Evolutionary conservation across 768 basidiomycete genomes (phyloP), one percentile per base, ranked within the genome.

Genomic region (Lactarius quietus): DNA sequence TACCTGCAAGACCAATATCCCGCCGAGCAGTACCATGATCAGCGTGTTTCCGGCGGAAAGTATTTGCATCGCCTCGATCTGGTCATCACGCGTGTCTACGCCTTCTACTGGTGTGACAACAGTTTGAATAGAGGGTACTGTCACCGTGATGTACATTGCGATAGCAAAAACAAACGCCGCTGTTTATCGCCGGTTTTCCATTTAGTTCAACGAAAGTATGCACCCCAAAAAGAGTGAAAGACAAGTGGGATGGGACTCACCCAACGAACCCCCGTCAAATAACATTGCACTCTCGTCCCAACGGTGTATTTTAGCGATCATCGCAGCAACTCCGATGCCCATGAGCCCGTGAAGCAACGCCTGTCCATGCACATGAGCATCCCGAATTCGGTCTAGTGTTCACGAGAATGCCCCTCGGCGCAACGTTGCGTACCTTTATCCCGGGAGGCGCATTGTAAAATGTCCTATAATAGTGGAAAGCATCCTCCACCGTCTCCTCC

Each of bases 271-370:
- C 26, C 95, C 95, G 75, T 98, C 95, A 75, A 98, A 98, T 80
- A 92, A 95, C 78, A 95, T 83, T 9, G 95, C 95, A 70, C 90
- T 93, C 72, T 97, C 95, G 72, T 88, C 87, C 93, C 94, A 97
- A 67, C 81, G 84, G 75, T 90, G 82, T 64, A 97, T 79, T 75
- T 97, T 98, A 55, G 84, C 82, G 12, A 94, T 70, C 58, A 94
- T 80, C 12, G 88, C 89, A 29, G 88, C 70, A 39, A 97, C 74
- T 14, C 92, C 92, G 20, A 95, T 81, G 20, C 84, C 89, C 54
- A 93, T 83, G 76, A 95, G 86, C 36, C 86, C 89, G 76, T 98
- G 95, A 65, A 97, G 80, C 61, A 96, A 78, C 0, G 92, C 93
- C 93, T 95, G 60, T 54, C 12, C 26, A 51, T n/a, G 33, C 54